phyloP scores from a whole-genome alignment of 129 eudicot genomes.

The Cynara cardunculus region DNA sequence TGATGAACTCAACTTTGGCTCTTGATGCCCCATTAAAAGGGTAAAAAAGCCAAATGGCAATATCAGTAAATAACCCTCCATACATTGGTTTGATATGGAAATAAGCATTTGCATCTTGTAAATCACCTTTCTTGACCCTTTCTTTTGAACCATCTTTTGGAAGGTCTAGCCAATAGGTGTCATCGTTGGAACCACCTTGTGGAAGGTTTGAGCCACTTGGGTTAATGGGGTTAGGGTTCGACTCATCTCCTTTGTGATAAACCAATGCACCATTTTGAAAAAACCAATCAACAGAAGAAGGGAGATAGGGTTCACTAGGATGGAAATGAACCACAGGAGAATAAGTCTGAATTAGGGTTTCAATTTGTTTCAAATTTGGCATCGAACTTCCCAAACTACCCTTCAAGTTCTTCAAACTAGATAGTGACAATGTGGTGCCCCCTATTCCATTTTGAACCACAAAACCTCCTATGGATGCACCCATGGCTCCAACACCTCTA shows the following conservation, averaged over 20 bases:
- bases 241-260: conserved; percentile 40
- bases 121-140: conserved; percentile 40
- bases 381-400: conserved; percentile 28
- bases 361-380: conserved; percentile 48
- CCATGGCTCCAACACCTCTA: conserved; percentile 46
- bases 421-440: conserved; percentile 14
- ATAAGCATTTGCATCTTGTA: conserved; percentile 39
- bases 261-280: conserved; percentile 53
- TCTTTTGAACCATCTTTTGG: conserved; percentile 34
- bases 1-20: conserved; percentile 46
- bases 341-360: conserved; percentile 41
- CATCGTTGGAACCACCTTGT: conserved; percentile 54
- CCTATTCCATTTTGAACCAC: conserved; percentile 33
- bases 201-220: conserved; percentile 48
- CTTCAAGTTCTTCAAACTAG: conserved; percentile 46
- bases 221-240: conserved; percentile 33
- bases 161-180: conserved; percentile 45
- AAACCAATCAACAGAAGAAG: conserved; percentile 59
- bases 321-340: conserved; percentile 47
- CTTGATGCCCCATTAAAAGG: conserved; percentile 57
- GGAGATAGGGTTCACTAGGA: conserved; percentile 43
- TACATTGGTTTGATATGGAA: conserved; percentile 51
- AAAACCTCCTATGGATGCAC: conserved; percentile 59
- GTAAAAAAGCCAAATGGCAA: conserved; percentile 54
- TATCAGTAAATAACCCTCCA: conserved; percentile 46